A percentile compares a stretch with the other conserved stretches of the same genome.
Evolutionary conservation across 257 asterid species (phyloP).

Genomic region (Plantago elongata): DNA sequence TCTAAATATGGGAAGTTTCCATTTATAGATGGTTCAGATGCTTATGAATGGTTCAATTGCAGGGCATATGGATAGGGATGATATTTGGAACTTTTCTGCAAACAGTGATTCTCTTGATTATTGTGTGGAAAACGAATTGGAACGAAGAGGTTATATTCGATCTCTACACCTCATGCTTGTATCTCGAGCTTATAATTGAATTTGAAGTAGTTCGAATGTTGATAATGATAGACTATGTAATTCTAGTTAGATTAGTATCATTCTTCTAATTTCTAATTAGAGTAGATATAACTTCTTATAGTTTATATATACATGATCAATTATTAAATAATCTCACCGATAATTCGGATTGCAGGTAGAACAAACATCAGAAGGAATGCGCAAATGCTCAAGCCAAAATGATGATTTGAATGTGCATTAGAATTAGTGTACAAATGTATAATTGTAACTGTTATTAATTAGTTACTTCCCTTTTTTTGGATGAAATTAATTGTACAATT

Average conservation of each 20-base stretch:
- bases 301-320: no score
- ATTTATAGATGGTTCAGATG: slow-evolving; percentile 1
- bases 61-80: slow-evolving; percentile 99
- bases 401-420: slow-evolving; percentile 13
- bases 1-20: not conserved
- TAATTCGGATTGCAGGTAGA: slow-evolving; percentile 53
- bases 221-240: no score
- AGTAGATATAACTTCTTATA: no score
- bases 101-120: slow-evolving; percentile 53
- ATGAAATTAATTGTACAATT: no score
- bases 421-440: not conserved
- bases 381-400: slow-evolving; percentile 48
- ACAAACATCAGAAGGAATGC: slow-evolving; percentile 80
- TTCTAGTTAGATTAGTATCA: no score
- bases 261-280: no score
- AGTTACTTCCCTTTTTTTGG: no score
- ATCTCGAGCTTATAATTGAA: not conserved
- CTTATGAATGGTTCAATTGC: slow-evolving; percentile 10
- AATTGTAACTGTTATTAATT: no score
- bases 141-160: slow-evolving; percentile 78
- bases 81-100: slow-evolving; percentile 85
- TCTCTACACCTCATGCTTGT: slow-evolving; percentile 8
- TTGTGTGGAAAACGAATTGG: slow-evolving; percentile 85
- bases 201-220: no score
- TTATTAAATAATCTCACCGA: no score